Conservation (phyloP, 2,329 filamentous ascomycete genomes). For the Diaporthe helianthi region DNA sequence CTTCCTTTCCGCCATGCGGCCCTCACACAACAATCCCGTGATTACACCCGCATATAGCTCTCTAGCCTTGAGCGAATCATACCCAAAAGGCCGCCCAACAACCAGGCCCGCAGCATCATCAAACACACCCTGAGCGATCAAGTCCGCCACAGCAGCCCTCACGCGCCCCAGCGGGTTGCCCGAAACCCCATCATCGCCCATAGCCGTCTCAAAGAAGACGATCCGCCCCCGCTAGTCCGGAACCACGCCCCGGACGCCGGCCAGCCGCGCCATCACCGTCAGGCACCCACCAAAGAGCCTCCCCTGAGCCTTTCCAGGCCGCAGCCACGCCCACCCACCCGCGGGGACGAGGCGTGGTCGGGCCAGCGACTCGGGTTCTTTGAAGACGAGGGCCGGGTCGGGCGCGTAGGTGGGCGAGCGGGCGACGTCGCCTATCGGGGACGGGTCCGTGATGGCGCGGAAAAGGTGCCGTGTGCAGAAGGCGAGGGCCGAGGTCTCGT, state of each 20-base stretch:
- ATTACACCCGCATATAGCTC: slow-evolving; percentile 43
- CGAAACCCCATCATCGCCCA: slow-evolving; percentile 40
- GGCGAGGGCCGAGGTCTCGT: slow-evolving; percentile 26
- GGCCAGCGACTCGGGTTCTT: slow-evolving; percentile 35
- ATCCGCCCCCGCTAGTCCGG: slow-evolving; percentile 49
- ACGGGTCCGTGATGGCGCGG: slow-evolving; percentile 39
- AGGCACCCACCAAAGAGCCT: slow-evolving; percentile 53
- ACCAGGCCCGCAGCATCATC: slow-evolving; percentile 50
- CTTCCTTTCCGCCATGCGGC: slow-evolving; percentile 31
- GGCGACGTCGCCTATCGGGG: slow-evolving; percentile 43
- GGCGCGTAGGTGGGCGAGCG: slow-evolving; percentile 43
- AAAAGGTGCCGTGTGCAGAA: slow-evolving; percentile 40
- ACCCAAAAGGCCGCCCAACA: slow-evolving; percentile 51
- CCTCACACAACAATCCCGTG: slow-evolving; percentile 45
- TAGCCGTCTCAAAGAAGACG: slow-evolving; percentile 51
- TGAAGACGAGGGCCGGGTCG: slow-evolving; percentile 36
- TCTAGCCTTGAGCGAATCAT: slow-evolving; percentile 43
- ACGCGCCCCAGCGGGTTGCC: slow-evolving; percentile 39
- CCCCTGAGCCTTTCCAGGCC: slow-evolving; percentile 47
- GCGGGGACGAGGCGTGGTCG: slow-evolving; percentile 38
- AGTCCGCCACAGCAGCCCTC: slow-evolving; percentile 47
- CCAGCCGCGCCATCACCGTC: slow-evolving; percentile 48
- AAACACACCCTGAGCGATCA: slow-evolving; percentile 51
- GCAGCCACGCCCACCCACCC: slow-evolving; percentile 47
- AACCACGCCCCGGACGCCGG: slow-evolving; percentile 43